phyloP scores from a whole-genome alignment of 2,329 filamentous ascomycete species.

The Thelonectria olida region DNA sequence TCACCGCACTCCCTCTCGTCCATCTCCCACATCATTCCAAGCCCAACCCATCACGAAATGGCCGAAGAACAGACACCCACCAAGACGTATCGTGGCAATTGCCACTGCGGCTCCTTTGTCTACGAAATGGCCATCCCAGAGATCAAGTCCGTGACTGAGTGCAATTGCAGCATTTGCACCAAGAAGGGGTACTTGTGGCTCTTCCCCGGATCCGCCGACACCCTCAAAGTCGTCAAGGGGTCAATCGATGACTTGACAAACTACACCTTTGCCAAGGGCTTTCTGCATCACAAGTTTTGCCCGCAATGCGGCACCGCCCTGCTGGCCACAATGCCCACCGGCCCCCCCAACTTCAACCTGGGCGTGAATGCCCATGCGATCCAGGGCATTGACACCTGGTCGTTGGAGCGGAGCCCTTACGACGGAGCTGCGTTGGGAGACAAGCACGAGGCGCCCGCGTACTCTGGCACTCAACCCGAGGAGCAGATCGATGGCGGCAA shows the following conservation, averaged over 20 bases:
- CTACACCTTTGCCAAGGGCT: conserved; percentile 55
- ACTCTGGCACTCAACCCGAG: conserved; percentile 52
- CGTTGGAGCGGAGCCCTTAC: conserved; percentile 46
- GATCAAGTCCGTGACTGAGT: conserved; percentile 63
- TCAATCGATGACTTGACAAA: conserved; percentile 48
- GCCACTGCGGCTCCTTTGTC: conserved; percentile 64
- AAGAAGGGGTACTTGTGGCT: conserved; percentile 58
- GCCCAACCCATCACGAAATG: conserved; percentile 5
- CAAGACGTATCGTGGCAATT: conserved; percentile 64
- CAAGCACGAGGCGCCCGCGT: conserved; percentile 47
- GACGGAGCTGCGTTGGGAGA: conserved; percentile 48
- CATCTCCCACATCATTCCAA: neutral
- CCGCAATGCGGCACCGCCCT: conserved; percentile 58
- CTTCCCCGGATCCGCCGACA: conserved; percentile 40
- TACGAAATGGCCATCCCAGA: conserved; percentile 64
- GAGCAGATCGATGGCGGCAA: conserved; percentile 48
- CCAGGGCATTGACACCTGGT: conserved; percentile 55
- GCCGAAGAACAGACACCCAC: conserved; percentile 9
- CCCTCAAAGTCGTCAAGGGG: conserved; percentile 59
- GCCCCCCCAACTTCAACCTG: conserved; percentile 41
- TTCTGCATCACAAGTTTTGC: conserved; percentile 62
- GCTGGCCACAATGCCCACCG: conserved; percentile 42
- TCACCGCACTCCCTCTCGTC: neutral
- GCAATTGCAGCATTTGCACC: conserved; percentile 74
- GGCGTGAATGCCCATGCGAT: conserved; percentile 55